Evolutionary conservation across 2,329 filamentous ascomycete species (phyloP), one percentile per base, ranked within the genome.

Genomic region (Cercospora beticola): DNA sequence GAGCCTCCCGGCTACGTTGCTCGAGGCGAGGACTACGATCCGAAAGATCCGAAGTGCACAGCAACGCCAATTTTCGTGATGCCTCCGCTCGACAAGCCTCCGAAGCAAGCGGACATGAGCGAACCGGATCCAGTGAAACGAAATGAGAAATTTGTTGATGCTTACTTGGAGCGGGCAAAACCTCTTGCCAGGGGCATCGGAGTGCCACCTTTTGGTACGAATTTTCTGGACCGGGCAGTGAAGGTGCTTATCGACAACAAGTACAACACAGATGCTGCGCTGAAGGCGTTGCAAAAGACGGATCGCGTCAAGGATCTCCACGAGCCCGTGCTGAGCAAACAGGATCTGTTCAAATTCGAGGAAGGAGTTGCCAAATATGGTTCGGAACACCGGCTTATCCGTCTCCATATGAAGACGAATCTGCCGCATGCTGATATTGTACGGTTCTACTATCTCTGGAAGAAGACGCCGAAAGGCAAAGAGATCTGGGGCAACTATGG

Each of bases 401-500:
- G 90, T 72, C 89, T 91, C 73, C 92, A 97, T 78, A 92, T 97
- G 75, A 94, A 93, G 79, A 92, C 90, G 0, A 73, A 57, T 26
- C 88, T 95, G 73, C 88, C 88, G 49, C 89, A 93, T 70, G 89
- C 90, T 62, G 88, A 92, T 68, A 90, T 97, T 70, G 93, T 97
- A 28, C 91, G 95, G 3, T 96, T 92, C 78, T 99, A 98, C 81
- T 99, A 99, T 79, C 92, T 92, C 72, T 99, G 95, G 95, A 99
- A 99, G 82, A 98, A 98, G 81, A 93, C 93, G 0, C 86, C 90
- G 1, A 89, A 90, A 68, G 95, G 95, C 49, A 90, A 88, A 77
- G 89, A 95, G 74, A 89, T 99, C 23, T 97, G 95, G 94, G 93
- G 93, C 68, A 92, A 89, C 72, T 97, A 91, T 75, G 89, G 92